These are phyloP conservation scores for Solanum ossicruentum DNA, from an alignment of 257 asterid genomes.

Conservation along the genomic window DNA sequence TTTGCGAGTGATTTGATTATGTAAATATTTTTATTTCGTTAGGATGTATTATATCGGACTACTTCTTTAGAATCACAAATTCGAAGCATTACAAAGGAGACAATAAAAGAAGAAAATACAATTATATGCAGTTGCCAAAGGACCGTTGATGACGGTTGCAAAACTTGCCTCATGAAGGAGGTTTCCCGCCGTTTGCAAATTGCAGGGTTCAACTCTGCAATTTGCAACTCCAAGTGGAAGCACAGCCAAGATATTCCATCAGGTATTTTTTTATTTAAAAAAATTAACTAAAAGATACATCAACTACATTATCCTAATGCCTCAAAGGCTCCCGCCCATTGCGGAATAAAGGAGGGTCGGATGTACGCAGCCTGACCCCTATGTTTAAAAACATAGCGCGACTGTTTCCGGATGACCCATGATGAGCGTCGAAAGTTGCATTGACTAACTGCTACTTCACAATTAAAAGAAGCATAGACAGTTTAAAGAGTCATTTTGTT, in stretches of 20 bases:
- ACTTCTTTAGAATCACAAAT: slow-evolving; percentile 60
- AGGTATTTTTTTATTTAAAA: slow-evolving; percentile 23
- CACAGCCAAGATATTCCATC: slow-evolving; percentile 65
- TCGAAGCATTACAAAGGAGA: slow-evolving; percentile 41
- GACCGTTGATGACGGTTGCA: slow-evolving; percentile 30
- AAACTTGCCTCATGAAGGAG: slow-evolving; percentile 59
- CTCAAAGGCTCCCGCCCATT: too few relatives aligned
- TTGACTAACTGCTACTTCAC: too few relatives aligned
- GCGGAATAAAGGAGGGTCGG: too few relatives aligned
- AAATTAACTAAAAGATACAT: background rate
- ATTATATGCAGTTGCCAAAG: slow-evolving; percentile 33
- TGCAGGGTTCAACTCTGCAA: slow-evolving; percentile 55
- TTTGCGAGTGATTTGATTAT: background rate
- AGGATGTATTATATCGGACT: slow-evolving; percentile 47
- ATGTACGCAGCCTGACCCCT: too few relatives aligned
- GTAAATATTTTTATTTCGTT: background rate
- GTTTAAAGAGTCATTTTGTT: too few relatives aligned
- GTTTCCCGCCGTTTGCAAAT: slow-evolving; percentile 51
- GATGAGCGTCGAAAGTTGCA: too few relatives aligned
- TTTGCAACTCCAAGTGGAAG: slow-evolving; percentile 92
- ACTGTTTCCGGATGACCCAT: too few relatives aligned
- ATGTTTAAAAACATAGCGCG: too few relatives aligned
- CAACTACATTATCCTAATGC: too few relatives aligned
- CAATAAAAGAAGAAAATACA: slow-evolving; percentile 29
- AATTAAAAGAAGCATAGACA: too few relatives aligned